phyloP scores from a whole-genome alignment of 2,329 filamentous ascomycete genomes.

The Bipolaris cookei region DNA sequence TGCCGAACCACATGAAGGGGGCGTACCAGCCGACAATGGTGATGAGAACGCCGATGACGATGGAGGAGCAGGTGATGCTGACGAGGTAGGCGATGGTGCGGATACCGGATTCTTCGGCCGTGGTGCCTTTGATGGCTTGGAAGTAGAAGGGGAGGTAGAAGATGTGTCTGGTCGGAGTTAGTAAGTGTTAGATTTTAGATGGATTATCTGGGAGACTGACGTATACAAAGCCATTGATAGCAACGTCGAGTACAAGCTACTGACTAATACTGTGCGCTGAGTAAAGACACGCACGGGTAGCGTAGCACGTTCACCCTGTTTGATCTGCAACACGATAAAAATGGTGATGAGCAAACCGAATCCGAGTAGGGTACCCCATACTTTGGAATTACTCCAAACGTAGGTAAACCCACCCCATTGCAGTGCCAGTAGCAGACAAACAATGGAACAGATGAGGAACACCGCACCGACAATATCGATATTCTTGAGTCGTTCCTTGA shows the following conservation, averaged over 20 bases:
- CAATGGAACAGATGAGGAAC: constrained; percentile 43
- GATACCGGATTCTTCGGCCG: constrained; percentile 48
- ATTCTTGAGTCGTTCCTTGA: constrained; percentile 47
- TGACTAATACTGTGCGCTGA: constrained; percentile 44
- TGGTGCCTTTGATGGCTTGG: constrained; percentile 52
- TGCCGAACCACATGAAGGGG: constrained; percentile 49
- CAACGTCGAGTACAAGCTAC: constrained; percentile 44
- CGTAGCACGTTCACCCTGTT: constrained; percentile 40
- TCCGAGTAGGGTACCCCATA: constrained; percentile 59
- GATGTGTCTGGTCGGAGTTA: constrained; percentile 34
- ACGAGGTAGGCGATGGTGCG: constrained; percentile 46
- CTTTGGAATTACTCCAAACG: constrained; percentile 56
- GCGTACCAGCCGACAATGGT: constrained; percentile 41
- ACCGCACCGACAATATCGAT: constrained; percentile 45
- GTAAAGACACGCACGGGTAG: constrained; percentile 44
- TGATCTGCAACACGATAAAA: constrained; percentile 50
- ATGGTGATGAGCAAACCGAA: constrained; percentile 55
- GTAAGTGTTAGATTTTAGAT: background rate
- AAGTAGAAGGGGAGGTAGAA: constrained; percentile 53
- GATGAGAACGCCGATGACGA: constrained; percentile 38
- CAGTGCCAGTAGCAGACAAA: constrained; percentile 44
- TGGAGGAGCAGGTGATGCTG: constrained; percentile 34
- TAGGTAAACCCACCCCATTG: constrained; percentile 53
- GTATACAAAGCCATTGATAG: constrained; percentile 49
- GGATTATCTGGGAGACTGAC: constrained; percentile 22